These are phyloP conservation scores for Spathaspora arborariae DNA, from an alignment of 805 yeast species.

Conservation along the genomic window DNA sequence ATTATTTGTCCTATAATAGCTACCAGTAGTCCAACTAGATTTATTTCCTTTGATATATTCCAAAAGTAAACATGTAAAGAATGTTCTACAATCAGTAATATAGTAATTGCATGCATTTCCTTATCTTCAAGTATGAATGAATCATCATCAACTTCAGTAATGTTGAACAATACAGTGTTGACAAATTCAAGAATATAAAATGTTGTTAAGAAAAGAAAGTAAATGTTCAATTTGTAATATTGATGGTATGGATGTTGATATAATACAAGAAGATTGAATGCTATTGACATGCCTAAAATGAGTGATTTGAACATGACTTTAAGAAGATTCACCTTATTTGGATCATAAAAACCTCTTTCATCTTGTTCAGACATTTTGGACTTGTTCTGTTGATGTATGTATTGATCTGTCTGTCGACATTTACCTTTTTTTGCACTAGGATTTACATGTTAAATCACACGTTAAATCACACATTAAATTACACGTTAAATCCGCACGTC, in stretches of 20 bases:
- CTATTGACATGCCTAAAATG: constrained; percentile 25
- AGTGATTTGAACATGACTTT: constrained; percentile 30
- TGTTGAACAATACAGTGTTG: constrained; percentile 73
- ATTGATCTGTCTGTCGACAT: background rate
- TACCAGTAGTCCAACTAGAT: constrained; percentile 44
- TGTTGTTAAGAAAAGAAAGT: constrained; percentile 47
- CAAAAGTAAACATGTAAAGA: background rate
- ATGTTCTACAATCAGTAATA: constrained; percentile 17
- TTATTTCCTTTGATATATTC: background rate
- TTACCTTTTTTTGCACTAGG: too few relatives aligned
- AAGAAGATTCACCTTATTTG: constrained; percentile 24
- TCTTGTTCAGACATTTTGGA: background rate
- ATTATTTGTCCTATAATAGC: constrained; percentile 59
- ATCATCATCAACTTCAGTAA: constrained; percentile 60
- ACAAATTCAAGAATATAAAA: constrained; percentile 85
- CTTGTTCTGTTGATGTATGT: background rate
- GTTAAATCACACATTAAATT: too few relatives aligned
- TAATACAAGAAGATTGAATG: constrained; percentile 11
- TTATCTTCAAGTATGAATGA: constrained; percentile 38
- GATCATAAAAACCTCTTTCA: constrained; percentile 16
- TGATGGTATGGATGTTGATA: background rate
- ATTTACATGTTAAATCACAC: too few relatives aligned
- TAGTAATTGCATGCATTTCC: constrained; percentile 24
- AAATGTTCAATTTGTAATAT: constrained; percentile 23
- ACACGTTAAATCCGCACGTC: background rate